Conservation (phyloP, 345 rosid genomes). For the Reutealis trisperma region DNA sequence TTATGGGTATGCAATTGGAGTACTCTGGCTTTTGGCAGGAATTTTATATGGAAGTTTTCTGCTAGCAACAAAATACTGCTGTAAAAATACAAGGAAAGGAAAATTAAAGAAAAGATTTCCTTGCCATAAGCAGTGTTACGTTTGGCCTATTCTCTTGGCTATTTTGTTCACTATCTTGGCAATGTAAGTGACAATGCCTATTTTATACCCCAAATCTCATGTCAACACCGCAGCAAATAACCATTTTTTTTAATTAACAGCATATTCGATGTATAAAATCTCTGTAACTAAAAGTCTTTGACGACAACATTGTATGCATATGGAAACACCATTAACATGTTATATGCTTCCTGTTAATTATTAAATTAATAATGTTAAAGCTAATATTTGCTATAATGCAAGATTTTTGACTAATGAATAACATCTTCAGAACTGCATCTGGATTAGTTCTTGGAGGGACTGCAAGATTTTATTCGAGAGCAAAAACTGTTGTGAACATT, state of each 20-base stretch:
- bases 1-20: slow-evolving; percentile 51
- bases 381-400: background rate
- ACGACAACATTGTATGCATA: too few species aligned
- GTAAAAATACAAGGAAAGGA: slow-evolving; percentile 25
- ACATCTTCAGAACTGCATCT: slow-evolving; percentile 47
- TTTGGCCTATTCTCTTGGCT: slow-evolving; percentile 43
- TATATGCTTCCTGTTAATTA: too few species aligned
- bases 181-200: slow-evolving; percentile 43
- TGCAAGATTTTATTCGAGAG: slow-evolving; percentile 49
- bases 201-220: background rate
- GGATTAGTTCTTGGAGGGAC: slow-evolving; percentile 66
- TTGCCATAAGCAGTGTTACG: slow-evolving; percentile 35
- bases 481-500: slow-evolving; percentile 46
- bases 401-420: background rate
- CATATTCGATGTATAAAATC: too few species aligned
- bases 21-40: slow-evolving; percentile 57
- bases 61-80: slow-evolving; percentile 24
- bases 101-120: slow-evolving; percentile 31
- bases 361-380: too few species aligned
- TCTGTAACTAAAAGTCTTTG: too few species aligned
- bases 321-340: too few species aligned
- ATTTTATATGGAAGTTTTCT: slow-evolving; percentile 37
- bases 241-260: too few species aligned
- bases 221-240: too few species aligned
- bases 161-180: slow-evolving; percentile 49